Evolutionary conservation across 805 yeast genomes (phyloP).

Genomic region (Millerozyma miso): DNA sequence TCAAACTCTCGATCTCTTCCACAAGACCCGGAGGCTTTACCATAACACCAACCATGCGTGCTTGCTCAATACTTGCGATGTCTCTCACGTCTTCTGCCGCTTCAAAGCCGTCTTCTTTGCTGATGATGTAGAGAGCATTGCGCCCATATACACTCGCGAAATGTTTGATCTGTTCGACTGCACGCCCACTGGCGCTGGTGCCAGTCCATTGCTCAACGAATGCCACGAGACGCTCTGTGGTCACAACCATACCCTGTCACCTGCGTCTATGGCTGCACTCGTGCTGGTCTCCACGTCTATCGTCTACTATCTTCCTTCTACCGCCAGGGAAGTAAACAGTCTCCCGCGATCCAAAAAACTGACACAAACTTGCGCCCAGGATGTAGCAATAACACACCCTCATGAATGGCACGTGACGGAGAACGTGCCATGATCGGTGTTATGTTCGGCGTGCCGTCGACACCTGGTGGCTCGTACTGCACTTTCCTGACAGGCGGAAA

Average conservation of each 20-base stretch:
- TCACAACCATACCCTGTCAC: not conserved
- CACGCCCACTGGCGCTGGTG: not conserved
- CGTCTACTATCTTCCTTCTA: too few relatives aligned
- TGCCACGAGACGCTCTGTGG: not conserved
- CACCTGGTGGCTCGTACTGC: too few relatives aligned
- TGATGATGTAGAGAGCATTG: constrained; percentile 18
- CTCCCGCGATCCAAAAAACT: too few relatives aligned
- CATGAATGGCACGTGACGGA: too few relatives aligned
- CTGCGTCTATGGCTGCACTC: too few relatives aligned
- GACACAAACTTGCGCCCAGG: too few relatives aligned
- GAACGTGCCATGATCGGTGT: too few relatives aligned
- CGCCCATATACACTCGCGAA: constrained; percentile 9
- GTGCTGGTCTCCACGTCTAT: too few relatives aligned
- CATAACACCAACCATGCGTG: constrained; percentile 29
- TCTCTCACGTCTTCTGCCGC: constrained; percentile 8
- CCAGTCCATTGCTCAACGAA: not conserved
- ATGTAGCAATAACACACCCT: too few relatives aligned
- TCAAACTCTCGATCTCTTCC: constrained; percentile 20
- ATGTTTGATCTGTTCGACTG: not conserved
- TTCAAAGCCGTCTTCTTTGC: constrained; percentile 7
- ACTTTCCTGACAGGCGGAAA: too few relatives aligned
- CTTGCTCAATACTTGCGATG: constrained; percentile 2
- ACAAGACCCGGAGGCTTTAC: constrained; percentile 40
- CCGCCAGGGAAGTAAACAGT: not conserved
- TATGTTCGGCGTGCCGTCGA: too few relatives aligned